Evolutionary conservation across 2,329 filamentous ascomycete species (phyloP).

Genomic region (Nothopassalora personata): DNA sequence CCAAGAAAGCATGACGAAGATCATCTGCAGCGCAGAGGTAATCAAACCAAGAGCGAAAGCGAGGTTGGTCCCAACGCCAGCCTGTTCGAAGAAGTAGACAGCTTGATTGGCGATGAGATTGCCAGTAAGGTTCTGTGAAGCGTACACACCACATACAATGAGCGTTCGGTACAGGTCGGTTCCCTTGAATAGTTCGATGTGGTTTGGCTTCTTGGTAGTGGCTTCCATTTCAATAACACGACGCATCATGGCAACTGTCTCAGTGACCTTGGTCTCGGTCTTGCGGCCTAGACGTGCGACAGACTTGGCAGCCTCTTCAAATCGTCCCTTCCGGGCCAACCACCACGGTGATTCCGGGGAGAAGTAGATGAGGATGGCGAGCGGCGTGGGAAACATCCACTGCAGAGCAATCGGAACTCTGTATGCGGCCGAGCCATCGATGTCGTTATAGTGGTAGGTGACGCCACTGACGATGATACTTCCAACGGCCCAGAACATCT

Average conservation of each 20-base stretch:
- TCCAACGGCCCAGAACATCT: constrained; percentile 63
- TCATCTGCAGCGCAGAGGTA: constrained; percentile 56
- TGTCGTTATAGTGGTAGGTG: constrained; percentile 50
- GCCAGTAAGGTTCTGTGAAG: constrained; percentile 57
- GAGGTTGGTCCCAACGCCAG: constrained; percentile 50
- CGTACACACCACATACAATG: constrained; percentile 54
- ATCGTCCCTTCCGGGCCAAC: constrained; percentile 47
- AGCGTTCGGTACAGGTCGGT: constrained; percentile 51
- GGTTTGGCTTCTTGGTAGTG: constrained; percentile 43
- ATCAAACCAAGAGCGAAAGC: constrained; percentile 61
- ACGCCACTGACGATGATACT: constrained; percentile 56
- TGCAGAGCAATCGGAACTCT: constrained; percentile 53
- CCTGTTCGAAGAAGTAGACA: constrained; percentile 59
- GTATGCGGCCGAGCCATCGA: constrained; percentile 10
- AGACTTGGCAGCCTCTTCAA: constrained; percentile 43
- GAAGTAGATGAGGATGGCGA: constrained; percentile 48
- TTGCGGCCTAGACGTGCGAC: constrained; percentile 48
- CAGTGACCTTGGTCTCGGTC: constrained; percentile 35
- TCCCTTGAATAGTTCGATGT: constrained; percentile 51
- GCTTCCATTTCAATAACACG: constrained; percentile 53
- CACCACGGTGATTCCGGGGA: constrained; percentile 52
- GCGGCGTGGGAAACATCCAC: constrained; percentile 55
- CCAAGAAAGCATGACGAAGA: constrained; percentile 64
- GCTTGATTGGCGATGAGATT: constrained; percentile 61
- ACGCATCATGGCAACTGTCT: constrained; percentile 55